Evolutionary conservation across 768 basidiomycete species (phyloP).

Genomic region (Megacollybia marginata): DNA sequence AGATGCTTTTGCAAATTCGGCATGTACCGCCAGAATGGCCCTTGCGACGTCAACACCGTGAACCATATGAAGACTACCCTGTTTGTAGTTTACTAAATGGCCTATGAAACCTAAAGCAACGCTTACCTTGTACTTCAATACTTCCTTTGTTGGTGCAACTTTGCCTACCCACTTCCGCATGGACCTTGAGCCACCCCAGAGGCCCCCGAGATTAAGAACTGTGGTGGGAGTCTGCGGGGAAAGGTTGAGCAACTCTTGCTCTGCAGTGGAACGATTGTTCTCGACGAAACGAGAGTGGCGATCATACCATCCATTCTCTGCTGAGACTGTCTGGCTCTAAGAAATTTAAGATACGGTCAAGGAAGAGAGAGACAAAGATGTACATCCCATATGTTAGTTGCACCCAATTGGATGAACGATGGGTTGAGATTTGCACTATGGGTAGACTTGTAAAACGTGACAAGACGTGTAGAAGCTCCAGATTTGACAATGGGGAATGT

Average conservation of each 20-base stretch:
- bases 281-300: slow-evolving; percentile 39
- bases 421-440: slow-evolving; percentile 15
- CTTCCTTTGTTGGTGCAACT: slow-evolving; percentile 51
- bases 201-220: slow-evolving; percentile 54
- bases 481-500: slow-evolving; percentile 43
- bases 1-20: slow-evolving; percentile 30
- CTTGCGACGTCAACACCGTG: slow-evolving; percentile 56
- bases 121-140: slow-evolving; percentile 38
- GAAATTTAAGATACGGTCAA: neutral
- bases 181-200: slow-evolving; percentile 52
- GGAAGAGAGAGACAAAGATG: neutral
- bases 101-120: neutral
- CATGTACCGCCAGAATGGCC: slow-evolving; percentile 51
- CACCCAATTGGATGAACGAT: slow-evolving; percentile 55
- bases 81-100: neutral
- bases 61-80: slow-evolving; percentile 56
- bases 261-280: slow-evolving; percentile 42
- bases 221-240: slow-evolving; percentile 33
- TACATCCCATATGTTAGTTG: slow-evolving; percentile 57
- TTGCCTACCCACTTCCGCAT: slow-evolving; percentile 43
- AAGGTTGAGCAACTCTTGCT: slow-evolving; percentile 45
- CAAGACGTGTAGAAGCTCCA: slow-evolving; percentile 41
- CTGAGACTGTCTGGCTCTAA: neutral
- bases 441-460: slow-evolving; percentile 35
- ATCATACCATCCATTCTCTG: slow-evolving; percentile 36